These are phyloP conservation scores for Linanthus parryae DNA, from an alignment of 148 eudicot genomes.

Conservation along the genomic window DNA sequence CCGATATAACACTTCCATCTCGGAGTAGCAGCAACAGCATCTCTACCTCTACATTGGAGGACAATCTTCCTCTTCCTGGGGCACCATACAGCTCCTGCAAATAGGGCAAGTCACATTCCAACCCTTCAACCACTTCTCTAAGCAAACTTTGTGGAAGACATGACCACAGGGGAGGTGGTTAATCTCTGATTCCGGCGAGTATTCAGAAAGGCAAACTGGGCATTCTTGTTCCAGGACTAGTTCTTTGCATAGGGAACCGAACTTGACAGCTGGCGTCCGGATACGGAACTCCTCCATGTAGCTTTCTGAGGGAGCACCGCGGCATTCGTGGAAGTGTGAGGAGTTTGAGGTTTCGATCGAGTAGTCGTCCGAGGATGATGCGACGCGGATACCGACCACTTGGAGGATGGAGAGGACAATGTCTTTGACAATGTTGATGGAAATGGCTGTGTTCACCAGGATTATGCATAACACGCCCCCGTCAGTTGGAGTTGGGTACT, in stretches of 20 bases:
- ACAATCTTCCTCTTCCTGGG: slow-evolving; percentile 20
- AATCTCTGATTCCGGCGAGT: slow-evolving; percentile 35
- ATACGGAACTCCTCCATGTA: slow-evolving; percentile 4
- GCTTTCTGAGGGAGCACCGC: not conserved
- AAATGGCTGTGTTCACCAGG: slow-evolving; percentile 1
- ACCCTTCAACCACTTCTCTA: slow-evolving; percentile 45
- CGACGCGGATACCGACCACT: not conserved
- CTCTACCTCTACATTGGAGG: too few relatives aligned
- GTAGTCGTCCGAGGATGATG: not conserved
- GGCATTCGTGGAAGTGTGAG: not conserved
- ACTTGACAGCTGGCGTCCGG: slow-evolving; percentile 4
- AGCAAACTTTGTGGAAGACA: slow-evolving; percentile 36
- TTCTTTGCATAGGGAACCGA: not conserved
- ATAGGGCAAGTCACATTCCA: slow-evolving; percentile 57
- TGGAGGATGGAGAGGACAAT: slow-evolving; percentile 7
- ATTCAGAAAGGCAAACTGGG: slow-evolving; percentile 40
- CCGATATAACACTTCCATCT: too few relatives aligned
- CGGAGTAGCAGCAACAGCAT: too few relatives aligned
- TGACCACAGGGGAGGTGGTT: slow-evolving; percentile 41
- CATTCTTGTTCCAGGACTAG: slow-evolving; percentile 22
- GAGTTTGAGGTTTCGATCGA: not conserved
- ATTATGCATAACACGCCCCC: slow-evolving; percentile 10
- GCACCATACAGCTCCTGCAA: slow-evolving; percentile 42
- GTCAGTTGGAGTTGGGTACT: slow-evolving; percentile 5
- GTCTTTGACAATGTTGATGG: slow-evolving; percentile 4